These are phyloP conservation scores for Erythrobasidium hasegawianum DNA, from an alignment of 1,284 basidiomycete species.

Conservation along the genomic window DNA sequence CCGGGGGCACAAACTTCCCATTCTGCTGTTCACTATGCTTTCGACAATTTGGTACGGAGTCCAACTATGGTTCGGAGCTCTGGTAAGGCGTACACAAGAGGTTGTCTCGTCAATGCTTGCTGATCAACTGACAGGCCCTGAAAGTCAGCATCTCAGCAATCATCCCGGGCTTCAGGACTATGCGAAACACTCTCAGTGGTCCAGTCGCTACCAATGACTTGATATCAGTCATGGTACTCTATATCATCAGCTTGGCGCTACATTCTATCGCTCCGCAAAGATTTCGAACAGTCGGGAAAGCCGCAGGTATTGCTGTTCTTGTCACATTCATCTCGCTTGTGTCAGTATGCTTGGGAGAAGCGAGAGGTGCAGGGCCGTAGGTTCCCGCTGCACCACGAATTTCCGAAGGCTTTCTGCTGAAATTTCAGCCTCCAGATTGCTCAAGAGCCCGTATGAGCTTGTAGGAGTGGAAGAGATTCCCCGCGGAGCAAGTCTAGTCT, in stretches of 20 bases:
- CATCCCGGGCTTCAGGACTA: conserved; percentile 46
- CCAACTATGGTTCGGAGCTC: conserved; percentile 49
- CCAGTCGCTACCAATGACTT: conserved; percentile 47
- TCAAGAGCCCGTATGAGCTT: conserved; percentile 1
- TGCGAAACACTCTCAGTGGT: conserved; percentile 44
- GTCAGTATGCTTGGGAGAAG: conserved; percentile 48
- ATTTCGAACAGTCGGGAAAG: conserved; percentile 49
- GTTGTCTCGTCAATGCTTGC: background rate
- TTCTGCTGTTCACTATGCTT: conserved; percentile 44
- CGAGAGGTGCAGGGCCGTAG: conserved; percentile 48
- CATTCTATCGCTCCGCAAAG: conserved; percentile 48
- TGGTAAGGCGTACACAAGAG: background rate
- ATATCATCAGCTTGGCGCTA: conserved; percentile 48
- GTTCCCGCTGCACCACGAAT: conserved; percentile 36
- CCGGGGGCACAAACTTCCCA: conserved; percentile 20
- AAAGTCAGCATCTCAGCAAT: conserved; percentile 49
- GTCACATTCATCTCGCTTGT: conserved; percentile 48
- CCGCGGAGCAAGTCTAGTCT: conserved; percentile 46
- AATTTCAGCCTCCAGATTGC: background rate
- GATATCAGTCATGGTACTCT: conserved; percentile 51
- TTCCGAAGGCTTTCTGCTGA: background rate
- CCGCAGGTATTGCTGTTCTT: conserved; percentile 46
- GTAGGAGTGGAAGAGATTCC: conserved; percentile 35
- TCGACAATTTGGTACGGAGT: conserved; percentile 46
- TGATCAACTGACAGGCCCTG: conserved; percentile 43